Conservation (phyloP, 257 asterid species). For the Solanum verrucosum region DNA sequence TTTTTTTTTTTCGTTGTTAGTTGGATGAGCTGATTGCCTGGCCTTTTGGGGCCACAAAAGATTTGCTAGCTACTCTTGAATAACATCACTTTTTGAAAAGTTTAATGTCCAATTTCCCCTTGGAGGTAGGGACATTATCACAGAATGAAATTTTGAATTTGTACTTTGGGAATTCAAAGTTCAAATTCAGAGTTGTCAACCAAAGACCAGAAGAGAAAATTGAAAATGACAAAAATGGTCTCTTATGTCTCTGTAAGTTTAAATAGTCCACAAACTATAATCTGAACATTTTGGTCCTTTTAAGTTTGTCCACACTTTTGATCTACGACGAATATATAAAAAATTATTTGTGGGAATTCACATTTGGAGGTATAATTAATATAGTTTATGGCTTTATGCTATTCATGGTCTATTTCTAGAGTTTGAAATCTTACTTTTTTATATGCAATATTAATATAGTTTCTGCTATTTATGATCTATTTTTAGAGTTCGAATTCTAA, state of each 20-base stretch:
- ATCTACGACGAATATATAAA: neutral
- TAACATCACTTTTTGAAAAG: neutral
- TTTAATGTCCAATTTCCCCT: neutral
- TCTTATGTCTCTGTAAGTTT: neutral
- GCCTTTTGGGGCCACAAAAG: neutral
- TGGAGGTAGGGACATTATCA: neutral
- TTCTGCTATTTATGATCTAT: too few relatives aligned
- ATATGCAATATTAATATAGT: too few relatives aligned
- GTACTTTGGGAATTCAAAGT: neutral
- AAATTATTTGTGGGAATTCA: neutral
- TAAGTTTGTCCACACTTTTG: neutral
- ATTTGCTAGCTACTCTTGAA: neutral
- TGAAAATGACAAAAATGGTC: neutral
- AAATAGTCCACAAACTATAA: neutral
- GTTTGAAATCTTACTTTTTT: neutral
- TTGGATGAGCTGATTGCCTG: neutral
- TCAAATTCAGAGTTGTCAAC: neutral
- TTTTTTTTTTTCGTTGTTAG: neutral
- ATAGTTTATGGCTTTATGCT: fast-evolving
- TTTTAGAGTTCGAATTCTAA: neutral
- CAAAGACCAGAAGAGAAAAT: neutral
- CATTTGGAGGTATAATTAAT: neutral
- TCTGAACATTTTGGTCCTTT: neutral
- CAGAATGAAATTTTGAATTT: neutral
- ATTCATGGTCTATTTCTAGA: neutral